Evolutionary conservation across 2,329 filamentous ascomycete species (phyloP), one percentile per base, ranked within the genome.

Genomic region (Dothideomycetes sp.): DNA sequence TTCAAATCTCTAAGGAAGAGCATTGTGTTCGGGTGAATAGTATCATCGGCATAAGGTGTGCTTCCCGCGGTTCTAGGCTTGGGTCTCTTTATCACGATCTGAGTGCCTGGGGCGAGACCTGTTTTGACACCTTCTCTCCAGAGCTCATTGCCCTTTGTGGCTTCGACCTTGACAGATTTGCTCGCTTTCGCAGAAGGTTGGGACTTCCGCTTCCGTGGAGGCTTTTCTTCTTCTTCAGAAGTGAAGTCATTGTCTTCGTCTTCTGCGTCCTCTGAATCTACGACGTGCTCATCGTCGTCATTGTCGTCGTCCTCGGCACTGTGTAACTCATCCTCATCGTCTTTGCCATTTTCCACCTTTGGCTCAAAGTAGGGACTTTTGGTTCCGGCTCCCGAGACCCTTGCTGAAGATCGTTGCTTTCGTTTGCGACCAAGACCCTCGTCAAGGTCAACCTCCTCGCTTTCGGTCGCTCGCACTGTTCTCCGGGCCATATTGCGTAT

Each of bases 11-110:
- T 56, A 44, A 80, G 58, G 50, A 81, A 81, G 5, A 75, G 59
- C 56, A 78, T 59, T 1, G 77, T 80, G 53, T 81, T 79, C 12
- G 75, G 75, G 57, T 80, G 77, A 40, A 80, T 69, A 7, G 65
- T 73, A 27, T 70, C 61, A 47, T 77, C 69, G 30, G 60, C 56
- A 55, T 80, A 81, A 2, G 70, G 70, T 18, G 66, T 70, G n/a
- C 69, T 63, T 12, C 77, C 77, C 17, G 74, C 67, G 23, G 71
- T 69, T 50, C 76, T 65, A n/a, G 76, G 69, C 57, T 78, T 76
- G 3, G 75, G 76, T 48, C 77, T 76, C 53, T 74, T 70, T 55
- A 80, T 76, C 49, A 79, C 68, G 22, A 81, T 61, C 49, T 74
- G 68, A 45, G 71, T 76, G 8, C 76, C 76, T 25, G 74, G 75